Conservation (phyloP, 2,329 filamentous ascomycete genomes). For the Iodosphaeria phyllophila region DNA sequence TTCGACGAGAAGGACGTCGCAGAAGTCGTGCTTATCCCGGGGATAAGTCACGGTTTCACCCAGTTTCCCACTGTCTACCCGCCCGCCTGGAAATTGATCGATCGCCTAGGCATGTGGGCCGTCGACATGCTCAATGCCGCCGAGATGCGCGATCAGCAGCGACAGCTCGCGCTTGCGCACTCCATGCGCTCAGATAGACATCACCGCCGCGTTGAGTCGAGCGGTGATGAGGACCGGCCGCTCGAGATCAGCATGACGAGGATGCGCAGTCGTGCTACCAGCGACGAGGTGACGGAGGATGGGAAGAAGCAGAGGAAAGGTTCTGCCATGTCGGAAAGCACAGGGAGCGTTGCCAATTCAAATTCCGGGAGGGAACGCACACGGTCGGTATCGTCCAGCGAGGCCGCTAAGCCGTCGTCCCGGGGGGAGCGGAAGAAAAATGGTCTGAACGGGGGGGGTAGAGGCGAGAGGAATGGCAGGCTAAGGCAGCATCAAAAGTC, state of each 20-base stretch:
- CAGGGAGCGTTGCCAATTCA: no score
- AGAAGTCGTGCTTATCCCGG: constrained; percentile 71
- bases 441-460: constrained; percentile 9
- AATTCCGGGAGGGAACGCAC: no score
- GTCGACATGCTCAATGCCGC: constrained; percentile 49
- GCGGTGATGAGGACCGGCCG: constrained; percentile 62
- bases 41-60: constrained; percentile 83
- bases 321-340: no score
- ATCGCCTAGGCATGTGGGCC: constrained; percentile 66
- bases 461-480: no score
- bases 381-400: no score
- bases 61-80: constrained; percentile 82
- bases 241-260: constrained; percentile 60
- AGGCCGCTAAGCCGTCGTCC: constrained; percentile 1
- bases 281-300: no score
- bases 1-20: constrained; percentile 61
- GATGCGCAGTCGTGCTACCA: constrained; percentile 17
- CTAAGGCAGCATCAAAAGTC: no score
- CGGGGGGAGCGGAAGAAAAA: constrained; percentile 8
- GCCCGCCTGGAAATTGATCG: constrained; percentile 76
- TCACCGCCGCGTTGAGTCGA: constrained; percentile 36
- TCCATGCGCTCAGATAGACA: constrained; percentile 17
- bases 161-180: no score
- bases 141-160: constrained; percentile 18
- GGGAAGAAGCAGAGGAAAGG: no score